Evolutionary conservation across 345 rosid genomes (phyloP), one percentile per base, ranked within the genome.

Genomic region (Dimocarpus longan): DNA sequence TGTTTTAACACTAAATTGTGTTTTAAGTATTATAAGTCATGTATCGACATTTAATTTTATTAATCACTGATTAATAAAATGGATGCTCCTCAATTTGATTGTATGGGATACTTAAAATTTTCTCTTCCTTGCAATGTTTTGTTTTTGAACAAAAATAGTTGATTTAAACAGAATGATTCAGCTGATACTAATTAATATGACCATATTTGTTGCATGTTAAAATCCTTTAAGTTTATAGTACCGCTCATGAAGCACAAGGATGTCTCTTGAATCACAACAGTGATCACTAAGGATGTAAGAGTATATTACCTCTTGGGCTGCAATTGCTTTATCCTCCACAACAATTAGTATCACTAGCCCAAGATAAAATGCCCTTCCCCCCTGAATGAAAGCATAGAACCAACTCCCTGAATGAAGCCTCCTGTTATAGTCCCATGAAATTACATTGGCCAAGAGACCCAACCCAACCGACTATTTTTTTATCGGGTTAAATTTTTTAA

Each of bases 331-430:
- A 32, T 92, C 96, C 66, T 92, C 94, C 57, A 93, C 86, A 16
- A 85, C 12, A 68, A 76, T 87, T 90, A 54, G 89, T 94, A 78
- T 90, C 91, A 64, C 85, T 82, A 84, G 79, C 82, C 98, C 91
- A 92, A 26, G 96, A 90, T 16, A 93, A 28, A 68, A 89, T 79
- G 74, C 88, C 80, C 81, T 95, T n/a, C 97, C 42, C 96, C 97
- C 68, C 88, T 91, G 24, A 86, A 89, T 5, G 90, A 85, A 76
- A 95, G 88, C 95, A 93, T 76, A 39, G 92, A 80, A 50, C 90
- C 90, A 42, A 88, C 76, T 48, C 87, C 86, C 8, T 69, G 84
- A 67, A 79, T 78, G 62, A 82, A 91, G 40, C 86, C 91, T 70
- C 86, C 97, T 95, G 90, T 59, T 76, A 87, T 0, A 78, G 11